phyloP scores from a whole-genome alignment of 495 filamentous ascomycete species.

The Niebla homalea region DNA sequence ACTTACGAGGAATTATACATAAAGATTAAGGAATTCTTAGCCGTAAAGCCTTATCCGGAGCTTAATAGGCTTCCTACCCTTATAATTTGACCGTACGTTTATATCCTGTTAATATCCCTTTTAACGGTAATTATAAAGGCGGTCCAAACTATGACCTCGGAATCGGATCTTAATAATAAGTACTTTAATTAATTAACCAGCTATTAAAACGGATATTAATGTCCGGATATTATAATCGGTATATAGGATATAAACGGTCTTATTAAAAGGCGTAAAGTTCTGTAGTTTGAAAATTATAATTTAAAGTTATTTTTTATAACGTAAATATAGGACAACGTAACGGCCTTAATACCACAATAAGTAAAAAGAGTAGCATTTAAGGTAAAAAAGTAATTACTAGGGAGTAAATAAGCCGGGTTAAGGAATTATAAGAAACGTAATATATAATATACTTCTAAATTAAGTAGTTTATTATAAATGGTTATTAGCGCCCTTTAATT shows the following conservation, averaged over 20 bases:
- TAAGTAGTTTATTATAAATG: not conserved
- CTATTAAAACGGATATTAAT: too few species aligned
- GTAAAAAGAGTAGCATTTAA: not conserved
- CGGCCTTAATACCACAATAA: not conserved
- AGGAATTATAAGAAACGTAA: not conserved
- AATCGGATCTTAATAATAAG: not conserved
- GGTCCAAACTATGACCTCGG: too few species aligned
- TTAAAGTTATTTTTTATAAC: not conserved
- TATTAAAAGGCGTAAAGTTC: not conserved
- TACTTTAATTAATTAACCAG: too few species aligned
- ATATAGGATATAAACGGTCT: too few species aligned
- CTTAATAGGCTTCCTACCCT: not conserved
- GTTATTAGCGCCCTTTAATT: not conserved
- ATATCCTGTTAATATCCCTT: not conserved
- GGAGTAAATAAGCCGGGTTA: not conserved
- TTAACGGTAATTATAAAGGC: too few species aligned
- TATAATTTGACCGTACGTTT: not conserved
- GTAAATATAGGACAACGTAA: too few species aligned
- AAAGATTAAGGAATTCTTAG: not conserved
- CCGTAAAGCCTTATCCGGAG: not conserved
- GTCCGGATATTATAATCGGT: too few species aligned
- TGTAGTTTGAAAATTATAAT: not conserved
- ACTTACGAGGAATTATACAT: not conserved
- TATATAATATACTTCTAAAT: not conserved
- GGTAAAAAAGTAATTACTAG: not conserved